Percentiles rank a stretch among this genome's conserved stretches.
Evolutionary conservation across 306 rosid species (phyloP).

Genomic region (Geum urbanum): DNA sequence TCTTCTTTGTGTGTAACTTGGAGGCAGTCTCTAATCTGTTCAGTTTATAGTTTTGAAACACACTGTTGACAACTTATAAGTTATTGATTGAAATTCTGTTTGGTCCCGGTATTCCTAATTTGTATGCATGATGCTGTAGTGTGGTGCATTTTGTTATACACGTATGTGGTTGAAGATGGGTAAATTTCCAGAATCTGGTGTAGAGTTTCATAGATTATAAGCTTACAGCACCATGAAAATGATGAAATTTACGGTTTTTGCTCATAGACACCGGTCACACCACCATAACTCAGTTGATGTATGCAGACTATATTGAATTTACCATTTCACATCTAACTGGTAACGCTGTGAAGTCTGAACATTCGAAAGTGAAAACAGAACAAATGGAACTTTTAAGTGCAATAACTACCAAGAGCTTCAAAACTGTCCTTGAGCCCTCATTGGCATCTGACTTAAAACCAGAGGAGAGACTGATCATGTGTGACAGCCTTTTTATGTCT

Average conservation of each 20-base stretch:
- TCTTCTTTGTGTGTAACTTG: background rate
- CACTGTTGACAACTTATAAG: no score
- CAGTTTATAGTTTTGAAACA: background rate
- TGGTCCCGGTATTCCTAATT: background rate
- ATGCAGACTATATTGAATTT: background rate
- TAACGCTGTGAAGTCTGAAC: background rate
- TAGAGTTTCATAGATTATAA: background rate
- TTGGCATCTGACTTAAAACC: background rate
- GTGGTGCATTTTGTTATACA: background rate
- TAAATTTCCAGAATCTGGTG: no score
- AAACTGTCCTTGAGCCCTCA: background rate
- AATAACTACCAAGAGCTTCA: background rate
- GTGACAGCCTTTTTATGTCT: conserved; percentile 22
- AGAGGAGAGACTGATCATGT: conserved; percentile 34
- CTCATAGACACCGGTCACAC: background rate
- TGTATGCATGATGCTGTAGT: no score
- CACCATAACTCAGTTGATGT: background rate
- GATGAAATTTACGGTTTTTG: background rate
- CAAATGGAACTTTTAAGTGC: background rate
- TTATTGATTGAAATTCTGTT: background rate
- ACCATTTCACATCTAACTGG: background rate
- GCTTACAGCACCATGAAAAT: background rate
- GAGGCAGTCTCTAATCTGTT: background rate
- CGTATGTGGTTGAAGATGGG: background rate
- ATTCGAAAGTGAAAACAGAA: background rate